Conservation (phyloP, 2,329 filamentous ascomycete genomes). For the Clonostachys chloroleuca region DNA sequence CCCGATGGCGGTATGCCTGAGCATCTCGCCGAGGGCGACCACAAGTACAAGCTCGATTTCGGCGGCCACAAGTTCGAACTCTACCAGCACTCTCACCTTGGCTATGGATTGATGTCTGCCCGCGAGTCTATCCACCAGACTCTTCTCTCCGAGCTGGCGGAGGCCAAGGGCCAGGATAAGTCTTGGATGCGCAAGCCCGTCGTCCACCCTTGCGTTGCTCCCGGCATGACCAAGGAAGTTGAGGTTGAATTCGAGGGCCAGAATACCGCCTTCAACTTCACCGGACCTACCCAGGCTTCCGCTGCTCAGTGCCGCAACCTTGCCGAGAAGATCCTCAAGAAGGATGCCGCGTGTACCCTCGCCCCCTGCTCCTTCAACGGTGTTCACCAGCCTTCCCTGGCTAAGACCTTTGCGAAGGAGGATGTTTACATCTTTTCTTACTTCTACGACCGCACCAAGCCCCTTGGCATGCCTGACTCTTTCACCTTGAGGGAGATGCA, state of each 20-base stretch:
- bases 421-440: slow-evolving; percentile 97
- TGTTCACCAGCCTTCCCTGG: slow-evolving; percentile 86
- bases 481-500: slow-evolving; percentile 91
- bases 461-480: slow-evolving; percentile 95
- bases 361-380: slow-evolving; percentile 98
- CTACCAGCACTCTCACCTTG: slow-evolving; percentile 97
- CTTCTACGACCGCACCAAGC: slow-evolving; percentile 93
- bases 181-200: slow-evolving; percentile 69
- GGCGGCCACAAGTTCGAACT: slow-evolving; percentile 87
- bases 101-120: slow-evolving; percentile 94
- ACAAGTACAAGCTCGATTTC: slow-evolving; percentile 91
- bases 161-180: slow-evolving; percentile 50
- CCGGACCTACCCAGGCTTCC: slow-evolving; percentile 69
- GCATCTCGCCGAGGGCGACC: slow-evolving; percentile 81
- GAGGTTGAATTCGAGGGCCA: slow-evolving; percentile 66
- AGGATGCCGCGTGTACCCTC: slow-evolving; percentile 76
- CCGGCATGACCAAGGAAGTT: slow-evolving; percentile 71
- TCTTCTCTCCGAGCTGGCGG: slow-evolving; percentile 68
- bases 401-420: slow-evolving; percentile 87
- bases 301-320: slow-evolving; percentile 86
- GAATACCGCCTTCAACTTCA: slow-evolving; percentile 74
- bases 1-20: slow-evolving; percentile 76
- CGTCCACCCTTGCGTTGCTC: slow-evolving; percentile 80
- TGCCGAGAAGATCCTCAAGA: slow-evolving; percentile 85
- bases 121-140: slow-evolving; percentile 78